Evolutionary conservation across 1,284 basidiomycete species (phyloP).

Genomic region (Heterobasidion occidentale): DNA sequence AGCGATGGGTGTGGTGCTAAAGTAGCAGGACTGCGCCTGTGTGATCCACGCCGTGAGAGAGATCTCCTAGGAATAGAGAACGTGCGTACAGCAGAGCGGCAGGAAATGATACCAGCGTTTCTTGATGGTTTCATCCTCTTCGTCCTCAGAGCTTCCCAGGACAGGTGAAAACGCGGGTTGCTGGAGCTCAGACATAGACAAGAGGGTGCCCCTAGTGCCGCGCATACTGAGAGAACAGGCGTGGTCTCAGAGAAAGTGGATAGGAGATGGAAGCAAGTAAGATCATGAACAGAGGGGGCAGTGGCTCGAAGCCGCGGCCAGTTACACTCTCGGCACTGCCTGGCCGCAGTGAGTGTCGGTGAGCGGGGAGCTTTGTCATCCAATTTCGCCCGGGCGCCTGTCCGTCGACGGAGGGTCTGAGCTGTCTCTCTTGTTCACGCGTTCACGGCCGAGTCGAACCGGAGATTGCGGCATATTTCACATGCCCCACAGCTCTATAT

Average conservation of each 20-base stretch:
- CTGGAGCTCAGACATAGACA: not conserved
- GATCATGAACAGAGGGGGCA: not conserved
- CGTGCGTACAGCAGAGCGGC: conserved; percentile 44
- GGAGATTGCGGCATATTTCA: no score
- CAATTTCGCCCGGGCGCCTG: no score
- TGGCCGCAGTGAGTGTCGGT: no score
- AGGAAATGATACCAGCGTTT: conserved; percentile 52
- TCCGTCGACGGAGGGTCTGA: no score
- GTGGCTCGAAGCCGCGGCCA: not conserved
- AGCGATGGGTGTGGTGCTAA: conserved; percentile 67
- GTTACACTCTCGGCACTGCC: no score
- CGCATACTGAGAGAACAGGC: not conserved
- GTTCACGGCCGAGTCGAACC: no score
- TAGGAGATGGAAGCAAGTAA: not conserved
- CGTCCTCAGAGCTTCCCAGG: conserved; percentile 17
- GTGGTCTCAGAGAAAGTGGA: no score
- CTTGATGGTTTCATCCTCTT: conserved; percentile 32
- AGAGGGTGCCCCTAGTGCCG: not conserved
- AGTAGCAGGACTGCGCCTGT: conserved; percentile 53
- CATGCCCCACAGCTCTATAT: no score
- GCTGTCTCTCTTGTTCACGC: no score
- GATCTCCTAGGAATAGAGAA: not conserved
- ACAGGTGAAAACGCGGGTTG: not conserved
- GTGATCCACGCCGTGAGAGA: not conserved
- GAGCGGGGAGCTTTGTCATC: no score